Conservation (phyloP, 805 yeast genomes). For the Zygosaccharomyces siamensis region DNA sequence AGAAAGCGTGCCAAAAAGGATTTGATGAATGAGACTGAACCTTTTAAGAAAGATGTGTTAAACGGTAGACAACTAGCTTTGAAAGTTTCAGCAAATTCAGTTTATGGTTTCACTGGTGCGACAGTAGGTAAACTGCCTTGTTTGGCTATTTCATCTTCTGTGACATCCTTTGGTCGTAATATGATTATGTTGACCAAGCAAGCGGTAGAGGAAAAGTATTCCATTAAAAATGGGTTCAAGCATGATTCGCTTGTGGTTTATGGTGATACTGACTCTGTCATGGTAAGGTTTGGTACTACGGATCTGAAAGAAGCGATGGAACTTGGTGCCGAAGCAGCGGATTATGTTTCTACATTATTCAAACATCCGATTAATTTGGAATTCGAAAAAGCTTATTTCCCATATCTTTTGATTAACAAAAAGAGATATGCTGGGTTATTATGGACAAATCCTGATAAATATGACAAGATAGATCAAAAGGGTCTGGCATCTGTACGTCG, state of each 20-base stretch:
- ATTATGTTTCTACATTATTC: slow-evolving; percentile 71
- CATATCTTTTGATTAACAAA: slow-evolving; percentile 88
- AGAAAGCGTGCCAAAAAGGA: slow-evolving; percentile 91
- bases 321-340: slow-evolving; percentile 93
- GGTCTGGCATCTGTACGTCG: slow-evolving; percentile 98
- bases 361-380: slow-evolving; percentile 87
- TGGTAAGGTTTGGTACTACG: slow-evolving; percentile 90
- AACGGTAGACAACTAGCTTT: slow-evolving; percentile 97
- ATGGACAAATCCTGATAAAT: slow-evolving; percentile 91
- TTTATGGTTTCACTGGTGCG: slow-evolving; percentile 98
- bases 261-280: slow-evolving; percentile 99
- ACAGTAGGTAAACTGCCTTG: slow-evolving; percentile 97
- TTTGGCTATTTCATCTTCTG: slow-evolving; percentile 91
- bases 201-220: slow-evolving; percentile 76
- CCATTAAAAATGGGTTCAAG: slow-evolving; percentile 75
- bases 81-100: slow-evolving; percentile 96
- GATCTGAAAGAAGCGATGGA: slow-evolving; percentile 83
- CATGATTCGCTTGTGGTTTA: slow-evolving; percentile 87
- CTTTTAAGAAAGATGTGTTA: slow-evolving; percentile 86
- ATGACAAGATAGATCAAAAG: slow-evolving; percentile 95
- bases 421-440: slow-evolving; percentile 95
- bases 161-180: slow-evolving; percentile 90
- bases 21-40: slow-evolving; percentile 87
- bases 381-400: slow-evolving; percentile 94
- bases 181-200: slow-evolving; percentile 92